A percentile compares a stretch with the other conserved stretches of the same genome.
phyloP scores from a whole-genome alignment of 2,329 filamentous ascomycete species.

The Microthyrium microscopicum region DNA sequence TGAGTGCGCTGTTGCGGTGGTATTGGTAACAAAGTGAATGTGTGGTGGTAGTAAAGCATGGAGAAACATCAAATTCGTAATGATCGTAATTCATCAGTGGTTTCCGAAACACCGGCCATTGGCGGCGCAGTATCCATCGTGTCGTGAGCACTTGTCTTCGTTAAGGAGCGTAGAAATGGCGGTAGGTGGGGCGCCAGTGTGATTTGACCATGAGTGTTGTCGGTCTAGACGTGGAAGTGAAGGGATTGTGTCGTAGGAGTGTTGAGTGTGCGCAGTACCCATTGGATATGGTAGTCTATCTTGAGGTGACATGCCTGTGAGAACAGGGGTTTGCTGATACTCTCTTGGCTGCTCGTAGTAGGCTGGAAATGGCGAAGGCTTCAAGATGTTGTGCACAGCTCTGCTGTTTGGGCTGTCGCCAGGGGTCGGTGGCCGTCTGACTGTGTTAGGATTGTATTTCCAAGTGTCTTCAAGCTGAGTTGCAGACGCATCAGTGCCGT shows the following conservation, averaged over 20 bases:
- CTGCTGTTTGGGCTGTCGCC: conserved; percentile 22
- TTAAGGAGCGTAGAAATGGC: conserved; percentile 21
- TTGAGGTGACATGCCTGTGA: conserved; percentile 8
- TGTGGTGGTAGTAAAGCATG: no score
- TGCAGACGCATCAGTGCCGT: conserved; percentile 46
- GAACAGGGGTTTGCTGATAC: conserved; percentile 1
- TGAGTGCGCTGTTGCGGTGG: no score
- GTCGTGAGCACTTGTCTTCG: conserved; percentile 20
- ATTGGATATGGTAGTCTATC: conserved; percentile 4
- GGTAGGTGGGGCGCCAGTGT: conserved; percentile 17
- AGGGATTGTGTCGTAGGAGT: neutral
- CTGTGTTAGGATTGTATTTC: conserved; percentile 17
- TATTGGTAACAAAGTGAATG: no score
- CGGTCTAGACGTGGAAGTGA: conserved; percentile 13
- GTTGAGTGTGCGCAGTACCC: conserved; percentile 1
- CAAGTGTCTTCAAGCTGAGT: conserved; percentile 55
- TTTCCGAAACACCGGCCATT: no score
- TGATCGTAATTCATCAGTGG: no score
- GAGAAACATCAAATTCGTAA: no score
- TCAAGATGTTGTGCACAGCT: conserved; percentile 18
- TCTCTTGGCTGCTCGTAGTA: conserved; percentile 1
- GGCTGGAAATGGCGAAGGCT: conserved; percentile 16
- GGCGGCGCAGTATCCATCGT: neutral
- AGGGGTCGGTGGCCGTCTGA: conserved; percentile 22
- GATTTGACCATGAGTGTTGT: conserved; percentile 16